These are phyloP conservation scores for Sporothrix pseudoabietina DNA, from an alignment of 2,329 filamentous ascomycete genomes.

Conservation along the genomic window DNA sequence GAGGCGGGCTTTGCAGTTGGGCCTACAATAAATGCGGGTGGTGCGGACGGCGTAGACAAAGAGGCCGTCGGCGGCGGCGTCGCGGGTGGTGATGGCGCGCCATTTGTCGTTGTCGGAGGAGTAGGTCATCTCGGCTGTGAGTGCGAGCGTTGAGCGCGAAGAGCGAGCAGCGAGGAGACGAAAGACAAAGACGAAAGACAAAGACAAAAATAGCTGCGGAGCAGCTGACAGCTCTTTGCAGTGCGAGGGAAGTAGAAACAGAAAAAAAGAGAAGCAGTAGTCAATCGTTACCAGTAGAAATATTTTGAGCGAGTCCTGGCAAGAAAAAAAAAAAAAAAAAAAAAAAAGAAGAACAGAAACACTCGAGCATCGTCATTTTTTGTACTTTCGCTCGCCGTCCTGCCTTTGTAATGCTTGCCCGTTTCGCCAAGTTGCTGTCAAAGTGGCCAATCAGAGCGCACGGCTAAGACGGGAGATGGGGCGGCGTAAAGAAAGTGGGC, in stretches of 20 bases:
- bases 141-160: not conserved
- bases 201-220: not conserved
- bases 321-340: not conserved
- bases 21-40: constrained; percentile 60
- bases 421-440: constrained; percentile 17
- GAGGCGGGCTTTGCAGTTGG: constrained; percentile 61
- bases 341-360: not conserved
- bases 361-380: not conserved
- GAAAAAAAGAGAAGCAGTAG: not conserved
- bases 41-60: constrained; percentile 51
- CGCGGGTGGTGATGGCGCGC: constrained; percentile 43
- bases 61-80: constrained; percentile 43
- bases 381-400: not conserved
- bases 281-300: not conserved
- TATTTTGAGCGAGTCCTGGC: too few species aligned
- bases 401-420: not conserved
- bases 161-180: not conserved
- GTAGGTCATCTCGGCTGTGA: not conserved
- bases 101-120: constrained; percentile 41
- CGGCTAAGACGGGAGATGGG: constrained; percentile 1
- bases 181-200: not conserved
- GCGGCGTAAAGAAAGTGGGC: not conserved
- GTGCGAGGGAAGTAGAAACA: not conserved
- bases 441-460: constrained; percentile 18
- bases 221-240: not conserved